Base-by-base conservation (phyloP, 1,139 yeast species). In the Zygoascus meyerae region DNA sequence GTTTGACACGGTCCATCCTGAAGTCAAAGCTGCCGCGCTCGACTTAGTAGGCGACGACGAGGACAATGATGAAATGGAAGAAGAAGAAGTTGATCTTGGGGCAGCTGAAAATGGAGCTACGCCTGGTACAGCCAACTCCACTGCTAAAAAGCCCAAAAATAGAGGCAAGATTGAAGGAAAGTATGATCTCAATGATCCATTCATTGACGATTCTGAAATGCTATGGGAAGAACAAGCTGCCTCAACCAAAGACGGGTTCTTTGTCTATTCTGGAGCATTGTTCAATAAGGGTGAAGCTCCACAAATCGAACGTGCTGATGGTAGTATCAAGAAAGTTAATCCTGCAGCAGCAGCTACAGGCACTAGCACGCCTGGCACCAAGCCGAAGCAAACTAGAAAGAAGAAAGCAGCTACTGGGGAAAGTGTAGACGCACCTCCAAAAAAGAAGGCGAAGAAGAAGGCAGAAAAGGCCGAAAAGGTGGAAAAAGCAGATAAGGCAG, bases 191-290 rank as follows among this genome's bases (percentile, higher is more conserved):
- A 83, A 86, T 52, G 99, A 94, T 66, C 98, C 98, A 1, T 94
- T 94, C 61, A 92, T 94, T 52, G 99, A 94, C 67, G 98, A 94
- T 64, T 78, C 86, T 26, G 99, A 92, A 66, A 71, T 89, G 58
- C 78, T 81, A 52, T 86, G 94, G 86, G 97, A 92, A 64, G 97
- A 90, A 63, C 94, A 86, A 56, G 81, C 95, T 8, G 92, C 94
- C 2, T 80, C 94, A 1, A 89, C 96, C 0, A 85, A 86, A 55
- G 97, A 92, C 60, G 98, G 98, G 2, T 94, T 92, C 64, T 94
- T 92, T 59, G 97, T 94, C 0, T 94, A 83, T 64, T 86, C 90
- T 72, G 99, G 99, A 0, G 95, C 96, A 4, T 71, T 94, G 52
- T 81, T 85, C 30, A 92, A 84, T 49, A 94, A 84, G 54, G 75